Conservation (phyloP, 768 basidiomycete genomes). For the Tylopilus intermedius region DNA sequence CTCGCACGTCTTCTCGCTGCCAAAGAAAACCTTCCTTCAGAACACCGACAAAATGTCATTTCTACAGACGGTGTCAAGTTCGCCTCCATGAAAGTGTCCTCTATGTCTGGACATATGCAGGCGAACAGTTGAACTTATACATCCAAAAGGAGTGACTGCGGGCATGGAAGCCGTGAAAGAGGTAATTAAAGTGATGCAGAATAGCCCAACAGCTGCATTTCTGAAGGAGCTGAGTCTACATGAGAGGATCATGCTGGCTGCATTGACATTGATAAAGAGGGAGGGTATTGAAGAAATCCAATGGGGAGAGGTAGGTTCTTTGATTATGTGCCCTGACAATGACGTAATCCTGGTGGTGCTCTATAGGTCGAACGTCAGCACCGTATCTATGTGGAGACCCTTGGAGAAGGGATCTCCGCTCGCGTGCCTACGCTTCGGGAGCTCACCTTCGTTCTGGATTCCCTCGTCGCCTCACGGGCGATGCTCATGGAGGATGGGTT, state of each 20-base stretch:
- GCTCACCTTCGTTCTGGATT: slow-evolving; percentile 65
- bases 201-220: slow-evolving; percentile 83
- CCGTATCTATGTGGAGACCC: slow-evolving; percentile 57
- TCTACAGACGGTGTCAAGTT: slow-evolving; percentile 73
- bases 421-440: slow-evolving; percentile 59
- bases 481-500: slow-evolving; percentile 66
- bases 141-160: slow-evolving; percentile 47
- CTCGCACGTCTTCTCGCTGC: slow-evolving; percentile 69
- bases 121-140: slow-evolving; percentile 84
- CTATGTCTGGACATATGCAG: slow-evolving; percentile 92
- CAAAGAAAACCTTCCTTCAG: slow-evolving; percentile 42
- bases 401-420: slow-evolving; percentile 55
- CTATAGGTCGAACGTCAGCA: slow-evolving; percentile 72
- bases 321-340: neutral
- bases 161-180: slow-evolving; percentile 67
- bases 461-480: slow-evolving; percentile 72
- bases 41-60: slow-evolving; percentile 50
- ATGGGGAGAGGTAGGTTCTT: slow-evolving; percentile 65
- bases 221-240: slow-evolving; percentile 80
- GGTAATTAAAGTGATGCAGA: slow-evolving; percentile 83
- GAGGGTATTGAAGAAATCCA: slow-evolving; percentile 85
- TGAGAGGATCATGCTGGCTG: slow-evolving; percentile 82
- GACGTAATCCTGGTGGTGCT: slow-evolving; percentile 1
- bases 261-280: slow-evolving; percentile 73
- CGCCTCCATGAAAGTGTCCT: slow-evolving; percentile 73